phyloP scores from a whole-genome alignment of 2,329 filamentous ascomycete genomes.

The Thielaviopsis euricoi region DNA sequence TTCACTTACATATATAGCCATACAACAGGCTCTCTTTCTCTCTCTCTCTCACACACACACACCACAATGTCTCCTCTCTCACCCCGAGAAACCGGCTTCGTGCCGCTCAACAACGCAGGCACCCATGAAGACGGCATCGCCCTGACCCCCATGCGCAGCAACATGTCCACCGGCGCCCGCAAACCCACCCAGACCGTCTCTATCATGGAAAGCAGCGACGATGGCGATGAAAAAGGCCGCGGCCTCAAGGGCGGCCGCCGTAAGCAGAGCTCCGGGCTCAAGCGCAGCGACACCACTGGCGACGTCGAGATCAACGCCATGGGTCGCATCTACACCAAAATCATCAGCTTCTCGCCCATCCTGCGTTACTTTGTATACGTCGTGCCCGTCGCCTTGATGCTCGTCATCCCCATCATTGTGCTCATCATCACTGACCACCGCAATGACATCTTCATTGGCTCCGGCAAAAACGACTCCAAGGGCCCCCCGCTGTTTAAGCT shows the following conservation, averaged over 20 bases:
- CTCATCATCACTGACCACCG: slow-evolving; percentile 28
- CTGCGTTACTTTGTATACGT: slow-evolving; percentile 54
- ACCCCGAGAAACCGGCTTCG: slow-evolving; percentile 27
- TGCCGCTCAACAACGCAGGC: slow-evolving; percentile 23
- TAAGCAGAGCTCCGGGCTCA: slow-evolving; percentile 26
- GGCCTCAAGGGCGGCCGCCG: slow-evolving; percentile 27
- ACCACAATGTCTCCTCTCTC: slow-evolving; percentile 17
- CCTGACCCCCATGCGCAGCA: slow-evolving; percentile 38
- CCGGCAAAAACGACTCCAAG: slow-evolving; percentile 14
- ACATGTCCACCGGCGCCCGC: slow-evolving; percentile 35
- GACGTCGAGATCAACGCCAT: slow-evolving; percentile 45
- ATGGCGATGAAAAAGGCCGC: slow-evolving; percentile 27
- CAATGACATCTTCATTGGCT: slow-evolving; percentile 23
- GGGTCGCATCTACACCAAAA: slow-evolving; percentile 47
- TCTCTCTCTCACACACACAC: background rate
- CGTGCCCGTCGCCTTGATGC: slow-evolving; percentile 41
- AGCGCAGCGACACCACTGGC: slow-evolving; percentile 27
- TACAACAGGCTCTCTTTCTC: too few relatives aligned
- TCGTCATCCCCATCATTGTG: slow-evolving; percentile 46
- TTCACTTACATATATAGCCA: too few relatives aligned
- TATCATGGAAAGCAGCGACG: slow-evolving; percentile 13
- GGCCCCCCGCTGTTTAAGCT: slow-evolving; percentile 41
- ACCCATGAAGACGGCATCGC: slow-evolving; percentile 32
- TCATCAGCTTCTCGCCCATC: slow-evolving; percentile 45
- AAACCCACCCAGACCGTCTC: slow-evolving; percentile 26